Evolutionary conservation across 2,329 filamentous ascomycete species (phyloP).

Genomic region (Metarhizium album): DNA sequence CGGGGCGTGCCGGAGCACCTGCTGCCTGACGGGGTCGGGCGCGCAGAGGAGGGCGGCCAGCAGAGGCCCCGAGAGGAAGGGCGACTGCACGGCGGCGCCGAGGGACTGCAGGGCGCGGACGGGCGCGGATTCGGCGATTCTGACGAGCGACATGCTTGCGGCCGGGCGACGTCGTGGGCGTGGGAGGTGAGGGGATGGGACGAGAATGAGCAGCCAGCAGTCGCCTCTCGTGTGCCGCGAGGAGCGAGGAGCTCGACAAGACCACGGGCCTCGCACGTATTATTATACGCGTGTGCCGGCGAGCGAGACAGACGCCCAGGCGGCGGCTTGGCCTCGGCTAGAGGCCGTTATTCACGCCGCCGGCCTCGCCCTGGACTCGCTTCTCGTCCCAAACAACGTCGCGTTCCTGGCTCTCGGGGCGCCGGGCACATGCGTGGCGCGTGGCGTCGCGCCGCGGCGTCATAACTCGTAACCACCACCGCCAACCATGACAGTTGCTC

Average conservation of each 20-base stretch:
- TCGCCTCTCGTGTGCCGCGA: too few relatives aligned
- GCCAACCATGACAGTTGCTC: too few relatives aligned
- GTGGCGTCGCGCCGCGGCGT: too few relatives aligned
- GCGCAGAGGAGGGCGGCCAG: slow-evolving; percentile 8
- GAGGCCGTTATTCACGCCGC: too few relatives aligned
- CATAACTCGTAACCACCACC: too few relatives aligned
- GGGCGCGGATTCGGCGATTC: slow-evolving; percentile 9
- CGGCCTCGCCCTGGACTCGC: too few relatives aligned
- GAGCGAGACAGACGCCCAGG: background rate
- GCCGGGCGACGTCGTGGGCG: background rate
- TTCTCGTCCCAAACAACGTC: too few relatives aligned
- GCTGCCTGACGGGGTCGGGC: slow-evolving; percentile 4
- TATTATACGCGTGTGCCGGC: too few relatives aligned
- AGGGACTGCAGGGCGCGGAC: slow-evolving; percentile 6
- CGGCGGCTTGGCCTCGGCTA: background rate
- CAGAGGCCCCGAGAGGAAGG: slow-evolving; percentile 10
- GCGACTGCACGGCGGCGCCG: slow-evolving; percentile 6
- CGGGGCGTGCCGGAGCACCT: slow-evolving; percentile 3
- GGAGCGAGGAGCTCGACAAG: too few relatives aligned
- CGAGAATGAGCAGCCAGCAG: too few relatives aligned
- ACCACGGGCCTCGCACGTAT: too few relatives aligned
- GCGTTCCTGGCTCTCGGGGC: background rate
- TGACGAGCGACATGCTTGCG: slow-evolving; percentile 6
- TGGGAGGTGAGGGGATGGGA: background rate
- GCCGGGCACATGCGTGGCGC: too few relatives aligned